A percentile compares a stretch with the other conserved stretches of the same genome.
These are phyloP conservation scores for Claviceps cyperi DNA, from an alignment of 2,329 filamentous ascomycete genomes.

Conservation along the genomic window DNA sequence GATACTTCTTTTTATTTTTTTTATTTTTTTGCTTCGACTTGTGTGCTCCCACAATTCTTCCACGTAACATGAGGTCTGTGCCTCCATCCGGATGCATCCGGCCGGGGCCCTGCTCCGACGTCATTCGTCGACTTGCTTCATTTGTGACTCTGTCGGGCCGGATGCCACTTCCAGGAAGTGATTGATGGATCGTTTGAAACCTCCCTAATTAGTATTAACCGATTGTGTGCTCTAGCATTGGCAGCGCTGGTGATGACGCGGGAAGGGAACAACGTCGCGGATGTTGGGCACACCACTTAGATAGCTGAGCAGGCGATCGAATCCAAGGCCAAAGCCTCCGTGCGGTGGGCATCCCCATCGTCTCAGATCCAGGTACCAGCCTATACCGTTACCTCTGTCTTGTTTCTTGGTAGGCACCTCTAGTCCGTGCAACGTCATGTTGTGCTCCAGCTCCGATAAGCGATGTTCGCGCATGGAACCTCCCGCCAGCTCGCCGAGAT, in stretches of 20 bases:
- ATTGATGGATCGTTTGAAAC: not conserved
- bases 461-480: slow-evolving; percentile 83
- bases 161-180: not conserved
- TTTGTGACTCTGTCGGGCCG: not conserved
- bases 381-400: slow-evolving; percentile 28
- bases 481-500: slow-evolving; percentile 74
- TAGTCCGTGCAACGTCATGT: slow-evolving; percentile 58
- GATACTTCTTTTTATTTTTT: not conserved
- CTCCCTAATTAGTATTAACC: not conserved
- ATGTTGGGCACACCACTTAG: slow-evolving; percentile 69
- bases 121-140: not conserved
- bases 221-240: slow-evolving; percentile 32
- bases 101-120: not conserved
- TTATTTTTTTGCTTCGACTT: not conserved
- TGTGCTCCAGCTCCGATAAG: slow-evolving; percentile 47
- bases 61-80: not conserved
- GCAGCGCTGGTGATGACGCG: slow-evolving; percentile 54
- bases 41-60: too few species aligned
- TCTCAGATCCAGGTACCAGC: slow-evolving; percentile 81
- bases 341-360: slow-evolving; percentile 86
- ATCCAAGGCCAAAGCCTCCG: slow-evolving; percentile 80
- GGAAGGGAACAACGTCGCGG: slow-evolving; percentile 75
- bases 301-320: slow-evolving; percentile 76
- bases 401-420: slow-evolving; percentile 22
- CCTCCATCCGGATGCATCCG: not conserved